A percentile compares a stretch with the other conserved stretches of the same genome.
Evolutionary conservation across 345 rosid genomes (phyloP).

Genomic region (Syzygium grande): DNA sequence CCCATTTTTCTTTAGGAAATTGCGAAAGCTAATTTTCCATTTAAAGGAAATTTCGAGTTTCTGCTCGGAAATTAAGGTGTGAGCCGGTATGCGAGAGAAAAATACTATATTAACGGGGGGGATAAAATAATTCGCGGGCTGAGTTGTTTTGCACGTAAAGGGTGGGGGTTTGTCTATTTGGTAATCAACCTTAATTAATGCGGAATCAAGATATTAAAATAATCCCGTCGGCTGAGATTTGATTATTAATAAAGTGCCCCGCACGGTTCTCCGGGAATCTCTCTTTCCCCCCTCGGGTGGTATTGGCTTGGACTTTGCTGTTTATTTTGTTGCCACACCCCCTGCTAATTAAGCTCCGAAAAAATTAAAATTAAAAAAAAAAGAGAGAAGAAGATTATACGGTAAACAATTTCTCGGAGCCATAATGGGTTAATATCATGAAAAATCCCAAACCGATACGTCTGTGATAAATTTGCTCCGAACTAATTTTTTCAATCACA

Average conservation of each 20-base stretch:
- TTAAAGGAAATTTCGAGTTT: neutral
- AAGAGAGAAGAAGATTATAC: too few species aligned
- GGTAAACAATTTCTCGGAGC: neutral
- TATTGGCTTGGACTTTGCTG: constrained; percentile 17
- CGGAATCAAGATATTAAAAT: neutral
- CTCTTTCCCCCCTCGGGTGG: constrained; percentile 39
- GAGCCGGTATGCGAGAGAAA: neutral
- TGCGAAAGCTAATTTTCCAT: too few species aligned
- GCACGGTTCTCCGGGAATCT: constrained; percentile 84
- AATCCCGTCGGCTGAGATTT: constrained; percentile 12
- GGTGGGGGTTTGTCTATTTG: constrained; percentile 5
- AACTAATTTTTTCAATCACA: too few species aligned
- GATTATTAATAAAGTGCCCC: constrained; percentile 49
- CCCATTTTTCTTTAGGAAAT: too few species aligned
- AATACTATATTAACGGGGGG: neutral
- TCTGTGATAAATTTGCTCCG: accelerated
- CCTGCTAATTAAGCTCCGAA: neutral
- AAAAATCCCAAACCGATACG: too few species aligned
- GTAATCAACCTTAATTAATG: constrained; percentile 13
- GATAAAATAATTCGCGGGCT: constrained; percentile 7
- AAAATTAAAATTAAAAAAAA: too few species aligned
- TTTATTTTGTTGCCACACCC: neutral
- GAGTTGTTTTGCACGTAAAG: constrained; percentile 62
- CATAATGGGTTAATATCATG: too few species aligned
- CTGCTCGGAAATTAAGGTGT: constrained; percentile 22